phyloP scores from a whole-genome alignment of 2,329 filamentous ascomycete genomes.

The Teratosphaeria destructans region DNA sequence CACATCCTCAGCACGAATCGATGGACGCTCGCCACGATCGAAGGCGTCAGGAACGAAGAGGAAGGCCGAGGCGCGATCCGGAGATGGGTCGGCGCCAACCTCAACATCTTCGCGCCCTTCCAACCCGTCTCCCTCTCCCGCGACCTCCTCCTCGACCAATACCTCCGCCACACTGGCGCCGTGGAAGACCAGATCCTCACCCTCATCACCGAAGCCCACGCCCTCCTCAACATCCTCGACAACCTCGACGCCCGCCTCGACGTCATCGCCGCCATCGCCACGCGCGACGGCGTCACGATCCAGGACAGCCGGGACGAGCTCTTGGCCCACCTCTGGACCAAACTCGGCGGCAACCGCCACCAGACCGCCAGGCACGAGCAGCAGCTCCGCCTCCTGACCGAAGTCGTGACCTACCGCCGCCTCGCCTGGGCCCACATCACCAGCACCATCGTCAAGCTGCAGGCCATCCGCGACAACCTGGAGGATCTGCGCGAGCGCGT shows the following conservation, averaged over 20 bases:
- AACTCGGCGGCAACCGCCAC: slow-evolving; percentile 58
- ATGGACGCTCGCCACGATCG: slow-evolving; percentile 62
- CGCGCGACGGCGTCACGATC: slow-evolving; percentile 51
- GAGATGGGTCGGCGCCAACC: slow-evolving; percentile 32
- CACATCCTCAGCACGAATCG: slow-evolving; percentile 63
- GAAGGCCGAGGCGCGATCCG: slow-evolving; percentile 29
- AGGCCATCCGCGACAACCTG: slow-evolving; percentile 60
- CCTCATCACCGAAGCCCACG: slow-evolving; percentile 61
- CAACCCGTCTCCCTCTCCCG: slow-evolving; percentile 49
- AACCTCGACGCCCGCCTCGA: slow-evolving; percentile 60
- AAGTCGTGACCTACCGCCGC: slow-evolving; percentile 57
- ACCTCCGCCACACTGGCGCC: slow-evolving; percentile 59
- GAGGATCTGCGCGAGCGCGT: slow-evolving; percentile 63
- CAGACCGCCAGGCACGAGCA: slow-evolving; percentile 51
- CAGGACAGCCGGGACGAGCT: slow-evolving; percentile 53
- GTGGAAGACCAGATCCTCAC: slow-evolving; percentile 58
- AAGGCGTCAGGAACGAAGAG: slow-evolving; percentile 44
- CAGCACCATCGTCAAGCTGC: slow-evolving; percentile 59
- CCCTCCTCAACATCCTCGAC: slow-evolving; percentile 54
- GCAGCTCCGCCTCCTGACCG: slow-evolving; percentile 53
- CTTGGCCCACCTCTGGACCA: slow-evolving; percentile 61
- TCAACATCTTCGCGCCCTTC: slow-evolving; percentile 50
- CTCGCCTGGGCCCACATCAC: slow-evolving; percentile 59
- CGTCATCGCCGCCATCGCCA: slow-evolving; percentile 58
- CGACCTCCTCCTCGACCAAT: slow-evolving; percentile 58